These are phyloP conservation scores for Ophiostoma himal-ulmi DNA, from an alignment of 2,329 filamentous ascomycete species.

Conservation along the genomic window DNA sequence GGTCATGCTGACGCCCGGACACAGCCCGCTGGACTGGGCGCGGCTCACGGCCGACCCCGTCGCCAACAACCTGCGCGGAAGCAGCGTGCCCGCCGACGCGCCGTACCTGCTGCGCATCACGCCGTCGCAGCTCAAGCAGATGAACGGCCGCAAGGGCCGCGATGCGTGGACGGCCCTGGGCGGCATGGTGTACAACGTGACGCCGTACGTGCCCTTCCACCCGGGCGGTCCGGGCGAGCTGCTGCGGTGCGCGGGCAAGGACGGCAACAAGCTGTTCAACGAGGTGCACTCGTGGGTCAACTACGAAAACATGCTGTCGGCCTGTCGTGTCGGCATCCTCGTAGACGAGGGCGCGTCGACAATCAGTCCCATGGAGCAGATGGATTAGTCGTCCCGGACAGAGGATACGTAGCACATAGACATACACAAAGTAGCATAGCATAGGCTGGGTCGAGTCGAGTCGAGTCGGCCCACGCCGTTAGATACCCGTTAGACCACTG, in stretches of 20 bases:
- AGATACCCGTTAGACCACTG: not conserved
- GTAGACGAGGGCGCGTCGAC: slow-evolving; percentile 47
- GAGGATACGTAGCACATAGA: not conserved
- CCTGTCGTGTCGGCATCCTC: slow-evolving; percentile 57
- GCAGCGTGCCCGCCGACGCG: slow-evolving; percentile 45
- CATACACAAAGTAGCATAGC: not conserved
- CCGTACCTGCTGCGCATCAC: slow-evolving; percentile 68
- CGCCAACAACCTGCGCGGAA: slow-evolving; percentile 54
- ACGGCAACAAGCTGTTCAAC: slow-evolving; percentile 58
- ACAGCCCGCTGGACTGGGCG: slow-evolving; percentile 95
- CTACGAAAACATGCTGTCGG: slow-evolving; percentile 62
- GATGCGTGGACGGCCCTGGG: slow-evolving; percentile 89
- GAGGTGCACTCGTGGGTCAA: slow-evolving; percentile 68
- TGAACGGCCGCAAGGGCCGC: slow-evolving; percentile 75
- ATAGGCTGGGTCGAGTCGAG: not conserved
- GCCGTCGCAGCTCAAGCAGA: slow-evolving; percentile 67
- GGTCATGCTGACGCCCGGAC: slow-evolving; percentile 79
- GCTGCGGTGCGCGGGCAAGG: slow-evolving; percentile 54
- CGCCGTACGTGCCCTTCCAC: slow-evolving; percentile 83
- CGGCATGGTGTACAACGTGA: slow-evolving; percentile 90
- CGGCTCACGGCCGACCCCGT: slow-evolving; percentile 59
- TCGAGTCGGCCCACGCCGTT: not conserved
- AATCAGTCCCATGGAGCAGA: slow-evolving; percentile 49
- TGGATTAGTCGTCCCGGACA: slow-evolving; percentile 44
- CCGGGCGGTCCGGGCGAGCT: slow-evolving; percentile 78